Conservation (phyloP, 345 rosid species). For the Sisymbrium irio region DNA sequence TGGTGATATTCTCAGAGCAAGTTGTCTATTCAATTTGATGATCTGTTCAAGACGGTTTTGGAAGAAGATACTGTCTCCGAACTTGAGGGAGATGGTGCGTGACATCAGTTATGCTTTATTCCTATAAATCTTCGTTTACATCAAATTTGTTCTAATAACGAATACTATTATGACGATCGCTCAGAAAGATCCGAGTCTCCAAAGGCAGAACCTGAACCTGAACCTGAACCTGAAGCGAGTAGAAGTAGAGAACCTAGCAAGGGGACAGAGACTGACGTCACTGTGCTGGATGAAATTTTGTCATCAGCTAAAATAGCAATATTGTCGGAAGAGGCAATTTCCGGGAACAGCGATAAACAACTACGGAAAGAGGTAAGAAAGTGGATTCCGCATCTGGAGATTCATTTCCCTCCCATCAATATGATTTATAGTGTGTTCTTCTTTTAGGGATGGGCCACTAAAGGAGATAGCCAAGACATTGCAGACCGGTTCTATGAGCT, state of each 20-base stretch:
- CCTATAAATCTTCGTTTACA: background rate
- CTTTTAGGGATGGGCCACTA: constrained; percentile 74
- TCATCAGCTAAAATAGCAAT: constrained; percentile 49
- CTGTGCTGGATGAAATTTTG: constrained; percentile 78
- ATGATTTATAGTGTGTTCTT: constrained; percentile 19
- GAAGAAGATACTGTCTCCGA: constrained; percentile 64
- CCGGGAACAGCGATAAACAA: constrained; percentile 35
- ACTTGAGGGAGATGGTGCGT: constrained; percentile 59
- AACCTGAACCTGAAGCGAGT: constrained; percentile 41
- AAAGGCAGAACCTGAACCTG: constrained; percentile 39
- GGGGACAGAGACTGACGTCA: constrained; percentile 40
- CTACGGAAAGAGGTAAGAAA: constrained; percentile 55
- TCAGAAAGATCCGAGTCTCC: constrained; percentile 50
- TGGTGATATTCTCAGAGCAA: constrained; percentile 53
- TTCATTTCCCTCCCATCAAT: background rate
- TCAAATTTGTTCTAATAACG: background rate
- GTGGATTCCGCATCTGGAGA: constrained; percentile 13
- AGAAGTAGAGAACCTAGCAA: constrained; percentile 29
- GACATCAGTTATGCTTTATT: constrained; percentile 8
- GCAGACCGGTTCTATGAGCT: constrained; percentile 71
- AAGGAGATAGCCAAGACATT: constrained; percentile 66
- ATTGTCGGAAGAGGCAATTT: constrained; percentile 38
- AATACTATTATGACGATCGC: constrained; percentile 34
- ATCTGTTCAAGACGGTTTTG: constrained; percentile 87
- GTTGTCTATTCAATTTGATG: constrained; percentile 84